These are phyloP conservation scores for Huiozyma naganishii DNA, from an alignment of 805 yeast species.

Conservation along the genomic window DNA sequence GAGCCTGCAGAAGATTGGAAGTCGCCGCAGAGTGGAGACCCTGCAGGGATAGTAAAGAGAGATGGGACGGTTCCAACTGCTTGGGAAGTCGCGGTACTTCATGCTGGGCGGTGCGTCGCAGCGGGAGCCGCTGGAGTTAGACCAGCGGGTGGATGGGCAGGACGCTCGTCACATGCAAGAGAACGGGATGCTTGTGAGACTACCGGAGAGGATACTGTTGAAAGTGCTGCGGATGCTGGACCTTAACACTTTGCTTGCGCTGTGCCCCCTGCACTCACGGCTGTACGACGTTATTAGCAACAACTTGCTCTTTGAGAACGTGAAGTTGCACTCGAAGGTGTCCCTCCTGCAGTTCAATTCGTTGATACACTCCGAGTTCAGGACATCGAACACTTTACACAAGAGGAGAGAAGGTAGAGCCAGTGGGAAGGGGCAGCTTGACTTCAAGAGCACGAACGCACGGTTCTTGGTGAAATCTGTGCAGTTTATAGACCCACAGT, in stretches of 20 bases:
- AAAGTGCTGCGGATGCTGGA: slow-evolving; percentile 20
- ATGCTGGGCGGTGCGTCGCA: neutral
- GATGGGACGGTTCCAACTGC: slow-evolving; percentile 16
- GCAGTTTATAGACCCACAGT: slow-evolving; percentile 24
- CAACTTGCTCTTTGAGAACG: slow-evolving; percentile 19
- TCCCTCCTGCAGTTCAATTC: slow-evolving; percentile 23
- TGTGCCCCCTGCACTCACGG: slow-evolving; percentile 17
- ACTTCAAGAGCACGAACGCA: slow-evolving; percentile 11
- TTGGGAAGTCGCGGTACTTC: slow-evolving; percentile 23
- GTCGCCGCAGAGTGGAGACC: too few relatives aligned
- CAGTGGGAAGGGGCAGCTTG: neutral
- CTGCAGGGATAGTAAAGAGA: neutral
- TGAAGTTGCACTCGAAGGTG: slow-evolving; percentile 16
- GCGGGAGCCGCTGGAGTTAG: neutral
- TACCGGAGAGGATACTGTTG: slow-evolving; percentile 17
- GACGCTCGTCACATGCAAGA: neutral
- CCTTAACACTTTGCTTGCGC: slow-evolving; percentile 10
- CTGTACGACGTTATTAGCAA: slow-evolving; percentile 18
- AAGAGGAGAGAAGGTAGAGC: neutral
- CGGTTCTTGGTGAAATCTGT: slow-evolving; percentile 20
- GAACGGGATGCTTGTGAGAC: slow-evolving; percentile 7
- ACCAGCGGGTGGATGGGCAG: neutral
- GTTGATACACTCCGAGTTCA: slow-evolving; percentile 23
- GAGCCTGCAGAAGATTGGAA: too few relatives aligned
- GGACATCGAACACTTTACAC: slow-evolving; percentile 11